These are phyloP conservation scores for Exophiala aquamarina DNA, from an alignment of 2,329 filamentous ascomycete genomes.

Conservation along the genomic window DNA sequence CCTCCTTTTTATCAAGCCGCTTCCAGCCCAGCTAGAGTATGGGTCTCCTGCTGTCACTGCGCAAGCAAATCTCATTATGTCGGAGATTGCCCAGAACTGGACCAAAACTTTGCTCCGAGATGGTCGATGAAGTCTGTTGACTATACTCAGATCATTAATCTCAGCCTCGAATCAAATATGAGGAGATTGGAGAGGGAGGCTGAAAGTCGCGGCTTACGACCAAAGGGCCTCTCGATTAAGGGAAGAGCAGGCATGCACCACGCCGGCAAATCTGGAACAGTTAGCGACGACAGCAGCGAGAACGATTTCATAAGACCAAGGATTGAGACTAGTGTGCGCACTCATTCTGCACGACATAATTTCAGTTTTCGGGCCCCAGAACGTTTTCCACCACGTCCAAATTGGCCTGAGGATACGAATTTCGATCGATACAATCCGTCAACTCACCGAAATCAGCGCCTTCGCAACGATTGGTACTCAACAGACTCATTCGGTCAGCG, in stretches of 20 bases:
- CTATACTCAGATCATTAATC: conserved; percentile 39
- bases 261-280: conserved; percentile 10
- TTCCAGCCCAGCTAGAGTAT: conserved; percentile 37
- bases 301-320: conserved; percentile 31
- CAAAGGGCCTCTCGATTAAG: conserved; percentile 36
- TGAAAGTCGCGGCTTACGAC: conserved; percentile 23
- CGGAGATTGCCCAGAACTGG: conserved; percentile 43
- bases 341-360: conserved; percentile 2
- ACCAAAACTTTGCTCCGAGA: conserved; percentile 33
- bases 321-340: conserved; percentile 10
- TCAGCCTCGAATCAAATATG: conserved; percentile 32
- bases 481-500: conserved; percentile 25
- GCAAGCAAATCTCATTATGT: conserved; percentile 43
- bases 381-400: conserved; percentile 3
- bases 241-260: conserved; percentile 37
- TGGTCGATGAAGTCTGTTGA: conserved; percentile 42
- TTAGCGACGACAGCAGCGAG: conserved; percentile 33
- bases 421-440: conserved; percentile 12
- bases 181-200: conserved; percentile 25
- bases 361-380: conserved; percentile 14
- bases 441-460: conserved; percentile 1
- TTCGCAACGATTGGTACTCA: conserved; percentile 19
- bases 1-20: conserved; percentile 27
- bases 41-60: conserved; percentile 46
- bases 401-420: neutral